Evolutionary conservation across 139 green algal genomes (phyloP), one percentile per base, ranked within the genome.

Genomic region (Chlorella sp.): DNA sequence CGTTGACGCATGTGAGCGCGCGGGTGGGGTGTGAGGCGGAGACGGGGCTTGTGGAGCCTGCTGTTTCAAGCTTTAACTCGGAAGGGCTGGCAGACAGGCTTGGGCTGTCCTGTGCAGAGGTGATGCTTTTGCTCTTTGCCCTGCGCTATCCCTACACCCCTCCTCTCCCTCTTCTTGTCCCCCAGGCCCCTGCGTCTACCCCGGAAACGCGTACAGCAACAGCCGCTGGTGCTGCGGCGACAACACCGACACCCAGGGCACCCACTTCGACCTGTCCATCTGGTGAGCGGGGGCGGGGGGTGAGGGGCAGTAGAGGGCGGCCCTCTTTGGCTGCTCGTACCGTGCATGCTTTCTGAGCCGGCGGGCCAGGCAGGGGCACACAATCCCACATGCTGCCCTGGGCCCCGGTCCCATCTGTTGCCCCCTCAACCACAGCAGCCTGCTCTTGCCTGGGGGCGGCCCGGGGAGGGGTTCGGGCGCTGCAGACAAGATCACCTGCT

Each of bases 221-320:
- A 93, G 91, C 79, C 78, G 91, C 37, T 93, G 91, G 91, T 93
- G 91, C 88, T 93, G 91, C 85, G 78, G 80, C 48, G 91, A 93
- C 85, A 48, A 88, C 57, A 48, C 57, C 21, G 61, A 34, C 61
- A 86, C 75, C 24, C 73, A 88, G 34, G 69, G 78, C 69, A 83
- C 84, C 26, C 91, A 93, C 69, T 83, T 90, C 48, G 90, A 93
- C 53, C 26, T 93, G 48, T 88, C 69, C 36, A 76, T 93, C 42
- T 93, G 90, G 90, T 89, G 85, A 73, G 71, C 24, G 7, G 26
- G n/a, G 21, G 5, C 2, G 9, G 48, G 48, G 7, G 9, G 7
- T 57, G 48, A 5, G 7, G 48, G n/a, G n/a, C n/a, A n/a, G n/a
- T 1, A 26, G 64, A 14, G 7, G 22, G 64, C 2, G 11, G 5